Percentiles rank a stretch among this genome's conserved stretches.
Evolutionary conservation across 2,329 filamentous ascomycete species (phyloP).

Genomic region (Cladosporium austrohemisphaericum): DNA sequence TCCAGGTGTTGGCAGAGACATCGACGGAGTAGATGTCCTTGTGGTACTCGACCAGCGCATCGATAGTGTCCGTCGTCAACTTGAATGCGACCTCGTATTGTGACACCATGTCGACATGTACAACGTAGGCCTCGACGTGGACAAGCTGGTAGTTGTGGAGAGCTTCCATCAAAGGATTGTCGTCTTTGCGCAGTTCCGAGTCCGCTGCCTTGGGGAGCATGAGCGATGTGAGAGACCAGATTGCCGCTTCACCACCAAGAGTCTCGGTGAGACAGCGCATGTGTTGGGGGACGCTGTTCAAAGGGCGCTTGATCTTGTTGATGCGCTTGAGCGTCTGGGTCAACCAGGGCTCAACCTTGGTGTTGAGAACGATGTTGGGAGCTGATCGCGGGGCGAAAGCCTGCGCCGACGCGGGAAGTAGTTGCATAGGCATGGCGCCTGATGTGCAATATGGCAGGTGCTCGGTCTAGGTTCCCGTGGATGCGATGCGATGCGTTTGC

Average conservation of each 20-base stretch:
- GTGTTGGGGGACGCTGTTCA: conserved; percentile 96
- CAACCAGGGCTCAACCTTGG: conserved; percentile 93
- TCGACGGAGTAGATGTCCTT: conserved; percentile 92
- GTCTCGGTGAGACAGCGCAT: conserved; percentile 93
- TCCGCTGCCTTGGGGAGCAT: conserved; percentile 91
- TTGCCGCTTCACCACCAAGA: conserved; percentile 80
- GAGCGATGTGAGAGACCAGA: conserved; percentile 90
- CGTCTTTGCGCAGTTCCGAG: conserved; percentile 74
- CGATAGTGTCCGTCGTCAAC: conserved; percentile 90
- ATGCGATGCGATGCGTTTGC: conserved; percentile 23
- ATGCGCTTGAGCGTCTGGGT: conserved; percentile 95
- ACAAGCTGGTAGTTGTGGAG: conserved; percentile 90
- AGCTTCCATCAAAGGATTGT: conserved; percentile 78
- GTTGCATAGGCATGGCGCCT: conserved; percentile 77
- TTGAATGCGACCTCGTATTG: conserved; percentile 98
- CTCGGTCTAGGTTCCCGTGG: conserved; percentile 20
- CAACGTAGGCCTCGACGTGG: conserved; percentile 94
- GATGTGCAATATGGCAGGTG: conserved; percentile 16
- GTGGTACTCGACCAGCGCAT: conserved; percentile 89
- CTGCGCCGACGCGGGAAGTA: conserved; percentile 90
- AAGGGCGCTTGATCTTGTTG: conserved; percentile 91
- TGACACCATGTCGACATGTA: conserved; percentile 98
- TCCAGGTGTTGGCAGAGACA: conserved; percentile 81
- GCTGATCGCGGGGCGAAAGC: conserved; percentile 92
- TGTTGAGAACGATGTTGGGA: conserved; percentile 89